A percentile compares a stretch with the other conserved stretches of the same genome.
Evolutionary conservation across 768 basidiomycete species (phyloP).

Genomic region (Inosperma sp.): DNA sequence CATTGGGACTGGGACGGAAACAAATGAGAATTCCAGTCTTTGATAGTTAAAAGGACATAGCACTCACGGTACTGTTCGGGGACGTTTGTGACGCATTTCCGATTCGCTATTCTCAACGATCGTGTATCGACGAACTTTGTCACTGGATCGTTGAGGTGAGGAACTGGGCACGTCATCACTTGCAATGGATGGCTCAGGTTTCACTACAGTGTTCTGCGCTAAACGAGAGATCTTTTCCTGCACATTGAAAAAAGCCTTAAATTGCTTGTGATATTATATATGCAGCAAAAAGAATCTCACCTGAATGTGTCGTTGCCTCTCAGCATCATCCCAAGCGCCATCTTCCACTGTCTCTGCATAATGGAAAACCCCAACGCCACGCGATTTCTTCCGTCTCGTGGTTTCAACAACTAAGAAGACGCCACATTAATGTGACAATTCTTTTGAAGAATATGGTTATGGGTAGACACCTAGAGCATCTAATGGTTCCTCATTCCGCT

Average conservation of each 20-base stretch:
- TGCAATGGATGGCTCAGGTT: constrained; percentile 16
- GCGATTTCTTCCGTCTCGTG: constrained; percentile 56
- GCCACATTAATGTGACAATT: constrained; percentile 3
- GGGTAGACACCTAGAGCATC: constrained; percentile 64
- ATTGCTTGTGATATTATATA: not conserved
- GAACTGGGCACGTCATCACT: constrained; percentile 12
- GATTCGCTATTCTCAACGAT: constrained; percentile 37
- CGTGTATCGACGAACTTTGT: constrained; percentile 47
- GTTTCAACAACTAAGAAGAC: constrained; percentile 56
- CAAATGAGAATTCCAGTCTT: not conserved
- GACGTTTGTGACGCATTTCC: constrained; percentile 20
- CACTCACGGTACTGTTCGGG: constrained; percentile 42
- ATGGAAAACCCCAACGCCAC: constrained; percentile 61
- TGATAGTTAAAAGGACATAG: not conserved
- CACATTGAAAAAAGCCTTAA: not conserved
- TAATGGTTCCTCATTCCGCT: constrained; percentile 75
- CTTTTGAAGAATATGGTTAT: constrained; percentile 3
- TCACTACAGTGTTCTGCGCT: constrained; percentile 35
- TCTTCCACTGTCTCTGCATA: constrained; percentile 77
- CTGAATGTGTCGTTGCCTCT: constrained; percentile 55
- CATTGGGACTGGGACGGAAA: constrained; percentile 53
- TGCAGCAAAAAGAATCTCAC: constrained; percentile 32
- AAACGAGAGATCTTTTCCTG: constrained; percentile 58
- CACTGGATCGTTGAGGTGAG: constrained; percentile 24
- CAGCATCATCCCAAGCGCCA: constrained; percentile 60